These are phyloP conservation scores for Glaciozyma martinii DNA, from an alignment of 768 basidiomycete species.

Conservation along the genomic window DNA sequence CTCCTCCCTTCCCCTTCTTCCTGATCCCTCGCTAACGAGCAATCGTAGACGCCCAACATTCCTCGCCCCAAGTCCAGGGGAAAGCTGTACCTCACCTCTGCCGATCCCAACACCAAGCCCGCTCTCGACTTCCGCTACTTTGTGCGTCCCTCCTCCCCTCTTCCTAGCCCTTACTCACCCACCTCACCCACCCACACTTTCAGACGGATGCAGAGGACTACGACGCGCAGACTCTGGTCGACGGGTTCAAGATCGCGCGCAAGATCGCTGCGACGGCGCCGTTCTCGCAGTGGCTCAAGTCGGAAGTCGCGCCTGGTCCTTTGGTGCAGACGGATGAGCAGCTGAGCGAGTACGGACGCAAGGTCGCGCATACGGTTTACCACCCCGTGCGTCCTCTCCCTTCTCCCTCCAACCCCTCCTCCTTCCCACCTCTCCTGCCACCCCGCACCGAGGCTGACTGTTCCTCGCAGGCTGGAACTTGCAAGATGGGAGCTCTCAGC, in stretches of 20 bases:
- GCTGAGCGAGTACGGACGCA: conserved; percentile 8
- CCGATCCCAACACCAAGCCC: conserved; percentile 15
- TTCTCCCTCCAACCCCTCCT: background rate
- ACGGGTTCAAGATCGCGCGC: conserved; percentile 13
- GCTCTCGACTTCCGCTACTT: conserved; percentile 22
- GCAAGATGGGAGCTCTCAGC: conserved; percentile 13
- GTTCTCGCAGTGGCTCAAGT: conserved; percentile 1
- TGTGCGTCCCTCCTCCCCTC: background rate
- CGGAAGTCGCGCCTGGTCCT: conserved; percentile 1
- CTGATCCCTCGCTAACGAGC: background rate
- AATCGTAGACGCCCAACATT: conserved; percentile 1
- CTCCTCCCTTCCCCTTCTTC: background rate
- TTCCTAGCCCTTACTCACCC: background rate
- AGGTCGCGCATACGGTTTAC: conserved; percentile 11
- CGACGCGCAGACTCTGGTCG: conserved; percentile 5
- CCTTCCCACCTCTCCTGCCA: no score
- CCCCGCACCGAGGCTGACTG: background rate
- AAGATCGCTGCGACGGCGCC: conserved; percentile 7
- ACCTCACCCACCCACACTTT: background rate
- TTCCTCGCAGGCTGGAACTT: background rate
- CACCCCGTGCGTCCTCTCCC: conserved; percentile 1
- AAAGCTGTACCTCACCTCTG: conserved; percentile 11
- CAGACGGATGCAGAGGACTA: conserved; percentile 10
- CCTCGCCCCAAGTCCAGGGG: conserved; percentile 13
- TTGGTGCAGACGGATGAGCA: conserved; percentile 7